These are phyloP conservation scores for Rubus parviflorus DNA, from an alignment of 306 rosid genomes.

Conservation along the genomic window DNA sequence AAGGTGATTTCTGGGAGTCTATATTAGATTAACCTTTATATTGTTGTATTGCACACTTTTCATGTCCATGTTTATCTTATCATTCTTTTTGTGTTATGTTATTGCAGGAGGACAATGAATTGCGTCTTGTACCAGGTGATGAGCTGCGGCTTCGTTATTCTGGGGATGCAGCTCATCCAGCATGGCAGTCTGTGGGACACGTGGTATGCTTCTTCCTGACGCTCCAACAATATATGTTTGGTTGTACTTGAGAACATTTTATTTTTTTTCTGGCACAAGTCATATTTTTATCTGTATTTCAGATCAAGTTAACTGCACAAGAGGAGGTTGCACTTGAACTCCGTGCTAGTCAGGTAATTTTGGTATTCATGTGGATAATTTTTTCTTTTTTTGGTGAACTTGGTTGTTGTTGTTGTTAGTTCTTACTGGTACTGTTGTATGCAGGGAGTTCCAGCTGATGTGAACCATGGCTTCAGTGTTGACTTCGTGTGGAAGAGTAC, in stretches of 20 bases:
- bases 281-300: constrained; percentile 23
- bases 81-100: constrained; percentile 18
- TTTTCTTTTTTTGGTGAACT: constrained; percentile 6
- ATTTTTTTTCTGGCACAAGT: not conserved
- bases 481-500: constrained; percentile 99
- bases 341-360: constrained; percentile 88
- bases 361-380: not conserved
- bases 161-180: constrained; percentile 99
- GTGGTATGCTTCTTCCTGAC: constrained; percentile 59
- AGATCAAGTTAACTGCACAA: constrained; percentile 97
- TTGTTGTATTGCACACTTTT: not conserved
- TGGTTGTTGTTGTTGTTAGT: constrained; percentile 26
- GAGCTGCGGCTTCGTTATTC: constrained; percentile 95
- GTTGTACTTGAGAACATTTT: not conserved
- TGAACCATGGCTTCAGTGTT: constrained; percentile 96
- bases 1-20: constrained; percentile 48
- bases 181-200: constrained; percentile 99
- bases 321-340: constrained; percentile 99
- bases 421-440: constrained; percentile 26
- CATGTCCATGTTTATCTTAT: not conserved
- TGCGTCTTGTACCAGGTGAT: constrained; percentile 99
- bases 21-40: not conserved
- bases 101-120: constrained; percentile 92
- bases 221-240: not conserved
- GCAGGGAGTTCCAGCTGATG: constrained; percentile 98